Evolutionary conservation across 2,329 filamentous ascomycete genomes (phyloP).

Genomic region (Fusarium clavum): DNA sequence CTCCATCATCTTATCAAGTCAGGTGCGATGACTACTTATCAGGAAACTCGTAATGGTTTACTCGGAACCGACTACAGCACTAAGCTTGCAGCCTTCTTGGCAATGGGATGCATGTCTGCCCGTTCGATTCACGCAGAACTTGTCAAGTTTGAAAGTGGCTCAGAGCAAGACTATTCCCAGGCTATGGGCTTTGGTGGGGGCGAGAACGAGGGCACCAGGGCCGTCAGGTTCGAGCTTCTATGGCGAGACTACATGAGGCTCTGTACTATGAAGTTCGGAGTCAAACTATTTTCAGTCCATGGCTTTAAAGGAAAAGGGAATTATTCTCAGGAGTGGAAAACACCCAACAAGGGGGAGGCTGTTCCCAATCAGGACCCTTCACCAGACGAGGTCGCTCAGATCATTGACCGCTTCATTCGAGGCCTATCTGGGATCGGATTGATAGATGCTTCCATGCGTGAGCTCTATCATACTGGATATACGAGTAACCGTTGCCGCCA

Average conservation of each 20-base stretch:
- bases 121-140: constrained; percentile 78
- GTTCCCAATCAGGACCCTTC: constrained; percentile 51
- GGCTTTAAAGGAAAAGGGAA: constrained; percentile 68
- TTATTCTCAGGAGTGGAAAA: constrained; percentile 28
- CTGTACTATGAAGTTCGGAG: constrained; percentile 76
- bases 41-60: constrained; percentile 77
- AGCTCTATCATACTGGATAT: too few species aligned
- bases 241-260: constrained; percentile 87
- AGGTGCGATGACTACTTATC: constrained; percentile 72
- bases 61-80: constrained; percentile 78
- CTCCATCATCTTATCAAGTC: constrained; percentile 70
- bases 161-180: constrained; percentile 52
- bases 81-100: constrained; percentile 79
- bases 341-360: constrained; percentile 49
- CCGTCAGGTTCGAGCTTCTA: constrained; percentile 77
- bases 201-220: constrained; percentile 77
- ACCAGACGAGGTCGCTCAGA: constrained; percentile 58
- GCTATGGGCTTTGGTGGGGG: constrained; percentile 72
- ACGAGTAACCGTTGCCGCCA: too few species aligned
- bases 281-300: constrained; percentile 70
- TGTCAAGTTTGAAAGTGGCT: constrained; percentile 75
- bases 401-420: constrained; percentile 69
- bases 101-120: constrained; percentile 78
- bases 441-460: too few species aligned
- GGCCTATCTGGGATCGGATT: too few species aligned